These are phyloP conservation scores for Eremochloa ophiuroides DNA, from an alignment of 176 grass and related monocot genomes.

Conservation along the genomic window DNA sequence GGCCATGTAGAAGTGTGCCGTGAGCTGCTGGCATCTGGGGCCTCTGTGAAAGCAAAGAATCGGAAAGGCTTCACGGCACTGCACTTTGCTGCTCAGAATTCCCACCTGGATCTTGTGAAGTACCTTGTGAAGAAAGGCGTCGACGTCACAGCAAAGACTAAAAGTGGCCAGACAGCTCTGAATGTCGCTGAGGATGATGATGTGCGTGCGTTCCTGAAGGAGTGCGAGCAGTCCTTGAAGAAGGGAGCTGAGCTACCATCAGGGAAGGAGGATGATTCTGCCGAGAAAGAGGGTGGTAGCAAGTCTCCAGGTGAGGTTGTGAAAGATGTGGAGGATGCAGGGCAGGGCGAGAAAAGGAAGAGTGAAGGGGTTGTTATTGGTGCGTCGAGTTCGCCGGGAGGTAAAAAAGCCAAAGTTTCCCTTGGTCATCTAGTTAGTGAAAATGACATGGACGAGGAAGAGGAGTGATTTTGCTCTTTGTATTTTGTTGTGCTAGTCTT, in stretches of 20 bases:
- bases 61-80: slow-evolving; percentile 79
- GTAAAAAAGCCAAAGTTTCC: slow-evolving; percentile 75
- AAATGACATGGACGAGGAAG: slow-evolving; percentile 54
- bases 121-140: slow-evolving; percentile 76
- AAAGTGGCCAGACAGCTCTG: slow-evolving; percentile 70
- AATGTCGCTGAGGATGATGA: slow-evolving; percentile 77
- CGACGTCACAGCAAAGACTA: slow-evolving; percentile 66
- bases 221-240: slow-evolving; percentile 49
- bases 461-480: slow-evolving; percentile 4
- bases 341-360: slow-evolving; percentile 59
- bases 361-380: slow-evolving; percentile 23
- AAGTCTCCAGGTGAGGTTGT: slow-evolving; percentile 23
- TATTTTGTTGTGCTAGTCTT: background rate
- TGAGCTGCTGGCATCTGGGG: slow-evolving; percentile 57
- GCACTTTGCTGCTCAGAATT: slow-evolving; percentile 86
- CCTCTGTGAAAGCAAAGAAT: slow-evolving; percentile 76
- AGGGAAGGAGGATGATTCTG: slow-evolving; percentile 35
- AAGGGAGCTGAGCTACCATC: slow-evolving; percentile 39
- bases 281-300: slow-evolving; percentile 18
- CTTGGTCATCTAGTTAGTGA: slow-evolving; percentile 71
- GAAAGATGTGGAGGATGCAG: slow-evolving; percentile 31
- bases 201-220: slow-evolving; percentile 58
- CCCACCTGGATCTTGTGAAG: slow-evolving; percentile 72
- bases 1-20: slow-evolving; percentile 73
- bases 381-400: background rate